Evolutionary conservation across 768 basidiomycete species (phyloP), one percentile per base, ranked within the genome.

Genomic region (Ramaria sp.): DNA sequence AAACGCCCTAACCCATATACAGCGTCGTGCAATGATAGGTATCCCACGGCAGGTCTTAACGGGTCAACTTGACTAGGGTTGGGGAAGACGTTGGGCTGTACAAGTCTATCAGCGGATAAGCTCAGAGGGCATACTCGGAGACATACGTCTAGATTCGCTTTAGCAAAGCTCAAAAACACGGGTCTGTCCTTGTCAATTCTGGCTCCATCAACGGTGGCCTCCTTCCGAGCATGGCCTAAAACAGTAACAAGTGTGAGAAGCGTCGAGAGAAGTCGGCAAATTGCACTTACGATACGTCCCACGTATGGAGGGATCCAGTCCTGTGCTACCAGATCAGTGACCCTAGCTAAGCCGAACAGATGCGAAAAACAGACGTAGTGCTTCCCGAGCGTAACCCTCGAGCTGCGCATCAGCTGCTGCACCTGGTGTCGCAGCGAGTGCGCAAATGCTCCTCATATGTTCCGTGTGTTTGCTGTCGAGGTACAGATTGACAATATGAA

Each of bases 231-330:
- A 53, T 76, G 64, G 49, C 81, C 80, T 74, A 53, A 25, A 37
- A 28, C 12, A 49, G 39, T 9, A 49, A 37, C 45, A 25, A 28
- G 38, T n/a, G 18, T 55, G 8, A 8, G n/a, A 22, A 1, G 34
- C 13, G 45, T 10, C 8, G 30, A 52, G 28, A 5, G 30, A 52
- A 39, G 39, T 16, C 9, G 5, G 6, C 13, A 52, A 30, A 57
- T 18, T 25, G 25, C 8, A 67, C 78, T 59, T 62, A 79, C 83
- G 83, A 61, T 76, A 81, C 30, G 78, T 76, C 52, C 88, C 86
- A 52, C 73, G 75, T 71, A 89, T 82, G 3, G 82, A 76, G 9
- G 88, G 85, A 42, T 84, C 82, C 48, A 87, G 70, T 51, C 88
- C 85, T 88, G 50, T 8, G 50, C 1, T 55, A 7, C 15, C 18